phyloP scores from a whole-genome alignment of 2,329 filamentous ascomycete species.

The Sporothrix inflata region DNA sequence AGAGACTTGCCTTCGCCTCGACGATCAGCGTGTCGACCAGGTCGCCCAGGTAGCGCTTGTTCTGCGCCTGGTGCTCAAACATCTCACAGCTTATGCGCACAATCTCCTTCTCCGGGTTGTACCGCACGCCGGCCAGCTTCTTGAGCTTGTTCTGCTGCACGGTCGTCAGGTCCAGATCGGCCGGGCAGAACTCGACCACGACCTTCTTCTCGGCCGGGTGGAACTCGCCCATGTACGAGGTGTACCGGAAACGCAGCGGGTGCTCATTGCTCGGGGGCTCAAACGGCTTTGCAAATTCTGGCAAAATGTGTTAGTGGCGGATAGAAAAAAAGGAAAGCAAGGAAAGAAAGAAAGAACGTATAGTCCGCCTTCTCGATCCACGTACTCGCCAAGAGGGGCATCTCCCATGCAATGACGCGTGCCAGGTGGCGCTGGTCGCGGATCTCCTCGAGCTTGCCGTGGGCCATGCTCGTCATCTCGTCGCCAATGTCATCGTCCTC shows the following conservation, averaged over 20 bases:
- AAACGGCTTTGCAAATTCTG: constrained; percentile 85
- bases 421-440: constrained; percentile 88
- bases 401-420: constrained; percentile 88
- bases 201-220: constrained; percentile 94
- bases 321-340: not conserved
- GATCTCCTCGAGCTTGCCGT: constrained; percentile 85
- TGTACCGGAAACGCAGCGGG: constrained; percentile 92
- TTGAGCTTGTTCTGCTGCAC: constrained; percentile 77
- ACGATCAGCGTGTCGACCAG: constrained; percentile 72
- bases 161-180: constrained; percentile 70
- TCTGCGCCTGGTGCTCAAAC: constrained; percentile 87
- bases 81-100: constrained; percentile 91
- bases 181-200: constrained; percentile 82
- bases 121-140: constrained; percentile 83
- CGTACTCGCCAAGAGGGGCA: constrained; percentile 87
- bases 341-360: constrained; percentile 32
- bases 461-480: constrained; percentile 80
- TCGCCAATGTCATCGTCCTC: constrained; percentile 72
- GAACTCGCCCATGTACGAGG: constrained; percentile 89
- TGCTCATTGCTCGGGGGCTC: constrained; percentile 66
- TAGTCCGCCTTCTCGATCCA: not conserved
- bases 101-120: constrained; percentile 80
- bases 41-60: constrained; percentile 92
- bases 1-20: constrained; percentile 65
- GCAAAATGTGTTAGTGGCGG: constrained; percentile 30